Evolutionary conservation across 2,329 filamentous ascomycete species (phyloP), one percentile per base, ranked within the genome.

Genomic region (Trichoderma sp.): DNA sequence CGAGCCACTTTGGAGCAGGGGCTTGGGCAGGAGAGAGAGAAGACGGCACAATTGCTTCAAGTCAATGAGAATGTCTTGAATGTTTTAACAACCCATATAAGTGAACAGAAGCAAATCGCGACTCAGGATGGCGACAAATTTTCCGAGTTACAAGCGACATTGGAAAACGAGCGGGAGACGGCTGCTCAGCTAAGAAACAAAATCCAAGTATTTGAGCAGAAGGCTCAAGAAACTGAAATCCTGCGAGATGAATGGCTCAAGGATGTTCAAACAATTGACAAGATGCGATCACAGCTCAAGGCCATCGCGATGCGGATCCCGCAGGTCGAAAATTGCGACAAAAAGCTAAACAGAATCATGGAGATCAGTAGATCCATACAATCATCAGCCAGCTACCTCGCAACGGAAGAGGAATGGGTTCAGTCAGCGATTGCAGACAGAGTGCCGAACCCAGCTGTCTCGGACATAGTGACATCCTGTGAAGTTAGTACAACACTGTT

Each of bases 371-470:
- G 76, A 8, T 50, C 76, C 20, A 74, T 82, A 43, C 75, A 77
- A 50, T 76, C 77, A 6, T 79, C 79, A 5, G 76, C 78, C 20
- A 61, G 61, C 17, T 80, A 79, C 71, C 70, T 82, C 15, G 70
- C 66, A 4, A 55, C 70, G 53, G 80, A 81, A 69, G 74, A 73
- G 23, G 55, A 63, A 6, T 82, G 80, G 80, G 73, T 81, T 43
- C 73, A 73, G 15, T 57, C 76, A 23, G 75, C 78, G 39, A 70
- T 80, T 6, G 47, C 71, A 20, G 59, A 61, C 58, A 53, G 62
- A 66, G 23, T n/a, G 3, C 32, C 71, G 30, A 32, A 55, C 17
- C 53, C 47, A 30, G 36, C 15, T 36, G 28, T 20, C 20, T 7
- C 50, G 15, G 30, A 43, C 12, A 3, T 13, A 7, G n/a, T 6